phyloP scores from a whole-genome alignment of 306 rosid species.

The Sicyos edulis region DNA sequence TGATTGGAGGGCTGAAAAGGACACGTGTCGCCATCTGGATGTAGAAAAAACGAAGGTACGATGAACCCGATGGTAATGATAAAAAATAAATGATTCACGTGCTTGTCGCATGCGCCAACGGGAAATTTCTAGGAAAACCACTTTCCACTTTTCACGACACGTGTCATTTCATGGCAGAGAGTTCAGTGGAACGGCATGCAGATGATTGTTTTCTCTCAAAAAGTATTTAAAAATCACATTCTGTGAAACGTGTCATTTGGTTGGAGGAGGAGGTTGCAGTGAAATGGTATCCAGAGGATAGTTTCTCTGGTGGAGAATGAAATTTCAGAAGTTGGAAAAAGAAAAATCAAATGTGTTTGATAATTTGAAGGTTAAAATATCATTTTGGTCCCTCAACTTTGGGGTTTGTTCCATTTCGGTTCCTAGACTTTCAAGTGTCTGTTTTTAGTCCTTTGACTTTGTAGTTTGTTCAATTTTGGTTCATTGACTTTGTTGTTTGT shows the following conservation, averaged over 20 bases:
- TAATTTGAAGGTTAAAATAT: too few relatives aligned
- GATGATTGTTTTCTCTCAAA: not conserved
- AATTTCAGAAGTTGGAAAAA: not conserved
- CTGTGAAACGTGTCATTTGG: not conserved
- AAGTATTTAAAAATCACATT: not conserved
- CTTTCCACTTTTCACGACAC: not conserved
- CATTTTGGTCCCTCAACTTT: too few relatives aligned
- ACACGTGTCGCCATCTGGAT: constrained; percentile 8
- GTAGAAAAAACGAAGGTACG: not conserved
- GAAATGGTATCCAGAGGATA: constrained; percentile 4
- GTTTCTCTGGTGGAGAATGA: not conserved
- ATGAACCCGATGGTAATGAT: not conserved
- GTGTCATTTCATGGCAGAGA: not conserved
- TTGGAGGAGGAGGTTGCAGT: not conserved
- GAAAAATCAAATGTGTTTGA: not conserved
- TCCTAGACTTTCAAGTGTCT: too few relatives aligned
- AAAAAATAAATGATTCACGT: not conserved
- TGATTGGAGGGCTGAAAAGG: not conserved
- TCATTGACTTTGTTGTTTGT: too few relatives aligned
- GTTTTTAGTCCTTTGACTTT: too few relatives aligned
- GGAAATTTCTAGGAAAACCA: not conserved
- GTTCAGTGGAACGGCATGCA: not conserved
- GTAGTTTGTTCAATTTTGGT: too few relatives aligned
- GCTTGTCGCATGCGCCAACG: constrained; percentile 18
- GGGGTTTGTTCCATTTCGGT: too few relatives aligned